These are phyloP conservation scores for Globisporangium solare DNA, from an alignment of 352 stramenopile genomes.

Conservation along the genomic window DNA sequence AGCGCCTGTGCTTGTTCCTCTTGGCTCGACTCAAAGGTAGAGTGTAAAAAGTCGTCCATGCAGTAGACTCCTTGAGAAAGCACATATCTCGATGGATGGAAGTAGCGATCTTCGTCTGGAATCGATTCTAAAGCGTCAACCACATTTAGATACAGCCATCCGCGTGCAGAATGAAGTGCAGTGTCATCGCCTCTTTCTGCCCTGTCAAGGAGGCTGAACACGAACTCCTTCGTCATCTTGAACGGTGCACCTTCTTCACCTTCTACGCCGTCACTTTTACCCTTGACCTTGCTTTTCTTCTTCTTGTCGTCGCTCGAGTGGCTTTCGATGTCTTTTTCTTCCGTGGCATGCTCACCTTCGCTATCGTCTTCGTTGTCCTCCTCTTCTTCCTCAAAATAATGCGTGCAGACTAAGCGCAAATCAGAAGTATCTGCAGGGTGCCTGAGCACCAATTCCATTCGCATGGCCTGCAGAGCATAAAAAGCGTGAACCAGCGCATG, in stretches of 20 bases:
- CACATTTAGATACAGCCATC: slow-evolving; percentile 56
- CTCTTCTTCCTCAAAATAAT: slow-evolving; percentile 54
- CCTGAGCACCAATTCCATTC: slow-evolving; percentile 42
- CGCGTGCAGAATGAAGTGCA: slow-evolving; percentile 22
- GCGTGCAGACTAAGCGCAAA: slow-evolving; percentile 36
- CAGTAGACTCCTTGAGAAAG: slow-evolving; percentile 55
- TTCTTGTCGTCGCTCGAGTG: slow-evolving; percentile 9
- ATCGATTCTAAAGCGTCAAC: slow-evolving; percentile 72
- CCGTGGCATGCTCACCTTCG: slow-evolving; percentile 1
- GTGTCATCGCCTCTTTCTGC: slow-evolving; percentile 1
- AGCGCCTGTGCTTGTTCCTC: slow-evolving; percentile 13
- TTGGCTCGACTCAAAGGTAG: slow-evolving; percentile 9
- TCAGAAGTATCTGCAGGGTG: slow-evolving; percentile 20
- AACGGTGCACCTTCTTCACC: background rate
- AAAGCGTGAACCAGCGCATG: slow-evolving; percentile 75
- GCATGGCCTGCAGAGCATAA: slow-evolving; percentile 64
- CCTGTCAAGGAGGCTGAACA: slow-evolving; percentile 28
- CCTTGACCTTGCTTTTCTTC: slow-evolving; percentile 4
- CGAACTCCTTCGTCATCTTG: slow-evolving; percentile 39
- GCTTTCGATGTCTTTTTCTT: slow-evolving; percentile 2
- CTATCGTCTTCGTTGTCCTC: slow-evolving; percentile 25
- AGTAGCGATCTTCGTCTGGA: slow-evolving; percentile 76
- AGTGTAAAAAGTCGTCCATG: slow-evolving; percentile 29
- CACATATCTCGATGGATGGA: slow-evolving; percentile 63
- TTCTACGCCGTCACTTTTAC: slow-evolving; percentile 4